These are phyloP conservation scores for Carallia pectinifolia DNA, from an alignment of 345 rosid species.

Conservation along the genomic window DNA sequence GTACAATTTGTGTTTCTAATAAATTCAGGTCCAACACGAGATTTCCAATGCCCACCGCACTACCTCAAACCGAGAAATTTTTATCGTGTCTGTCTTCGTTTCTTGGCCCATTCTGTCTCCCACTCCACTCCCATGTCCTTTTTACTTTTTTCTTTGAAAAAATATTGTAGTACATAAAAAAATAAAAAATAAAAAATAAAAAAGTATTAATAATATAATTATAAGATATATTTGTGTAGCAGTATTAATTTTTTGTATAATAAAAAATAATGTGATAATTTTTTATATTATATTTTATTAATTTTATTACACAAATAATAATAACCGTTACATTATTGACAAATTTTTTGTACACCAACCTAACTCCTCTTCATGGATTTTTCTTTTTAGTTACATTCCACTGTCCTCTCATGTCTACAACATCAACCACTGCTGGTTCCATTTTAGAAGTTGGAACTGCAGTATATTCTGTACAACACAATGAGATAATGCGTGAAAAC, in stretches of 20 bases:
- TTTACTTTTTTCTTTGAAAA: constrained; percentile 15
- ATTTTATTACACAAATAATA: no score
- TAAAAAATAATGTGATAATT: no score
- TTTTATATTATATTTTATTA: no score
- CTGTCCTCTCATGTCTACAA: constrained; percentile 1
- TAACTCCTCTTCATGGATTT: background rate
- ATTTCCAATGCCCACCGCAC: constrained; percentile 36
- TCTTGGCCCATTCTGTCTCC: constrained; percentile 33
- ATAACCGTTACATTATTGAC: no score
- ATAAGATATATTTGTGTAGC: no score
- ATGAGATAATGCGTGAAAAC: no score
- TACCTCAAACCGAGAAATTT: constrained; percentile 21
- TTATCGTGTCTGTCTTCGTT: constrained; percentile 10
- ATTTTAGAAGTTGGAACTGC: background rate
- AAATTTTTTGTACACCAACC: background rate
- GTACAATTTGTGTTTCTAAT: constrained; percentile 13
- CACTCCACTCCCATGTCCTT: constrained; percentile 23
- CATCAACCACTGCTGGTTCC: background rate
- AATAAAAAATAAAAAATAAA: no score
- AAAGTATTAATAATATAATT: no score
- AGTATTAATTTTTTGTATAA: no score
- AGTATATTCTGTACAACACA: background rate
- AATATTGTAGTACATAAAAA: no score
- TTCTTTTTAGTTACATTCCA: constrained; percentile 23
- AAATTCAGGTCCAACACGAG: constrained; percentile 24